phyloP scores from a whole-genome alignment of 495 filamentous ascomycete genomes.

The Neurospora sp. region DNA sequence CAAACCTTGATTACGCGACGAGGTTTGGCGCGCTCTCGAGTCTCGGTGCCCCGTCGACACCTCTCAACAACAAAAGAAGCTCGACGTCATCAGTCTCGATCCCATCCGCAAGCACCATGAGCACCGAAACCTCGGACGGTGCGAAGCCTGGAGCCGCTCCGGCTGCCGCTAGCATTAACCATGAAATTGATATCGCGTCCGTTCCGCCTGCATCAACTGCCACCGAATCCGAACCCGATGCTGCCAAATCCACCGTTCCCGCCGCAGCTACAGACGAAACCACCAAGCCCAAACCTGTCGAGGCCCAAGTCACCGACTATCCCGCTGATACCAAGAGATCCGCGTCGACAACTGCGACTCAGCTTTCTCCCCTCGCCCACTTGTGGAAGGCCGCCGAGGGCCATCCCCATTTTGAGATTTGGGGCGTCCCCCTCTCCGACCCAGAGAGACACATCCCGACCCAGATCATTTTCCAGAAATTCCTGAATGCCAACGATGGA shows the following conservation, averaged over 20 bases:
- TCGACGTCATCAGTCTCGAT: neutral
- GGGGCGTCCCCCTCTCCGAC: conserved; percentile 57
- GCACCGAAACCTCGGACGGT: neutral
- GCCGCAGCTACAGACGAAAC: too few species aligned
- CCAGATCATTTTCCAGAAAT: conserved; percentile 81
- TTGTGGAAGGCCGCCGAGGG: conserved; percentile 28
- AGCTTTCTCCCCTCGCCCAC: conserved; percentile 15
- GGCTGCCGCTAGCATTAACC: neutral
- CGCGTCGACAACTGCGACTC: neutral
- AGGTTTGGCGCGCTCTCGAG: neutral
- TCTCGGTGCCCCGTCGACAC: neutral
- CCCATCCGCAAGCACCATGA: neutral
- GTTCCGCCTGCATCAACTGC: neutral
- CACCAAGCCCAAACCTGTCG: neutral
- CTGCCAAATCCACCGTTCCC: neutral
- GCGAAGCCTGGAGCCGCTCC: neutral
- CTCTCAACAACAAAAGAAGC: neutral
- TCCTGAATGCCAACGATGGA: conserved; percentile 76
- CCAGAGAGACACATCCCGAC: conserved; percentile 51
- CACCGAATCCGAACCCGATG: neutral
- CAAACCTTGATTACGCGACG: neutral
- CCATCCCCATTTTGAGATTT: conserved; percentile 55
- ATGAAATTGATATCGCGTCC: too few species aligned
- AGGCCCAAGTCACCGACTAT: neutral
- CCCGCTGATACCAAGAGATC: neutral